Conservation (phyloP, 73 alveolate species). For the Stentor coeruleus region DNA sequence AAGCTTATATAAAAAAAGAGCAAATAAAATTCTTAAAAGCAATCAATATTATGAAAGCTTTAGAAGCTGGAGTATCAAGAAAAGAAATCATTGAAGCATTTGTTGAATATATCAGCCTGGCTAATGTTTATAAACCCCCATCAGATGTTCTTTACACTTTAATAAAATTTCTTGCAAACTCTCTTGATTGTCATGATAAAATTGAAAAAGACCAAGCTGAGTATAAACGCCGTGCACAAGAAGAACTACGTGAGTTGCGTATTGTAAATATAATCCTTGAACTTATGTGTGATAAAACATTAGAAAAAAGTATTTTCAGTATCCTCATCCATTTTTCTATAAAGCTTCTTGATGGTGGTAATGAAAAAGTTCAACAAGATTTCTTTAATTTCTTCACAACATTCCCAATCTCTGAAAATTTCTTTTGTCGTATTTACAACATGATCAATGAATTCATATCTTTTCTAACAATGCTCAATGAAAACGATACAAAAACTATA, state of each 20-base stretch:
- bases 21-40: not conserved
- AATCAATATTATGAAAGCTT: not conserved
- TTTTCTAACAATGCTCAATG: not conserved
- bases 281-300: slow-evolving; percentile 30
- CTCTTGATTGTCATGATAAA: not conserved
- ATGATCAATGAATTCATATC: slow-evolving; percentile 39
- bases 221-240: not conserved
- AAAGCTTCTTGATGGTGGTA: slow-evolving; percentile 48
- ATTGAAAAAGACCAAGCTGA: not conserved
- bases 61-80: not conserved
- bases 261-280: not conserved
- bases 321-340: slow-evolving; percentile 43
- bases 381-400: slow-evolving; percentile 43
- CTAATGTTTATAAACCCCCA: not conserved
- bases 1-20: not conserved
- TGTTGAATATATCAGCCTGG: not conserved
- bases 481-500: not conserved
- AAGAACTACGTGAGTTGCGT: not conserved
- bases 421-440: slow-evolving; percentile 39
- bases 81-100: not conserved
- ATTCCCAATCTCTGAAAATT: slow-evolving; percentile 42
- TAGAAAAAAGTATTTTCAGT: slow-evolving; percentile 31
- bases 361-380: slow-evolving; percentile 43
- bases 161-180: not conserved
- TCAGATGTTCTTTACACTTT: not conserved